Percentiles rank a stretch among this genome's conserved stretches.
Evolutionary conservation across 345 rosid genomes (phyloP).

Genomic region (Gossypium sturtianum): DNA sequence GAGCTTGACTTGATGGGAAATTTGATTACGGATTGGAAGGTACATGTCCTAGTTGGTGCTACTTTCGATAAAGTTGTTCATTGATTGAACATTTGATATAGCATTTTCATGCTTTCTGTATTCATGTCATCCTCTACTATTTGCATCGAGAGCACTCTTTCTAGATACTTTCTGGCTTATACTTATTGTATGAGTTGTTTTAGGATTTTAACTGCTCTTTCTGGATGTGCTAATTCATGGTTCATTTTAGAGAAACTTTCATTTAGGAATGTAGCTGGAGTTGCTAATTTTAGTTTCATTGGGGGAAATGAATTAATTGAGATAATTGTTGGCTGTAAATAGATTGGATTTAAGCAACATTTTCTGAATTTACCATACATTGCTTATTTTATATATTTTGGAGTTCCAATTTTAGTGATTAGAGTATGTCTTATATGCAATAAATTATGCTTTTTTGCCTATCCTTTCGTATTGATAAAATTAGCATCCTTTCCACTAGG

Average conservation of each 20-base stretch:
- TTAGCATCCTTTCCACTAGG: neutral
- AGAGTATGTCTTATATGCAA: neutral
- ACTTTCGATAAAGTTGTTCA: neutral
- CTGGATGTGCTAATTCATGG: neutral
- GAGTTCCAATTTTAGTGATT: neutral
- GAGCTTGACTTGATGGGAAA: constrained; percentile 91
- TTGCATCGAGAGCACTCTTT: neutral
- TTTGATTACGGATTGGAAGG: constrained; percentile 90
- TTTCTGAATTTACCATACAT: neutral
- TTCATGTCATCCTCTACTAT: neutral
- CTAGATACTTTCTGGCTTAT: neutral
- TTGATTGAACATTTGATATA: neutral
- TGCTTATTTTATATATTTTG: constrained; percentile 1
- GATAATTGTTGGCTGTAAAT: neutral
- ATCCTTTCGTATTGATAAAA: neutral
- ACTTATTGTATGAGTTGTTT: neutral
- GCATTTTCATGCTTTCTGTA: neutral
- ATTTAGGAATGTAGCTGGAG: neutral
- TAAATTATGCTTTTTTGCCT: neutral
- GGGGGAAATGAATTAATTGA: neutral
- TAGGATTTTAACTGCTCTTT: constrained; percentile 1
- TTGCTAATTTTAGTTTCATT: neutral
- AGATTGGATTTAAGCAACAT: neutral
- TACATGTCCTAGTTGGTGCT: constrained; percentile 15
- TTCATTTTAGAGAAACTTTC: neutral